phyloP scores from a whole-genome alignment of 495 filamentous ascomycete genomes.

The Penicillium crystallinum region DNA sequence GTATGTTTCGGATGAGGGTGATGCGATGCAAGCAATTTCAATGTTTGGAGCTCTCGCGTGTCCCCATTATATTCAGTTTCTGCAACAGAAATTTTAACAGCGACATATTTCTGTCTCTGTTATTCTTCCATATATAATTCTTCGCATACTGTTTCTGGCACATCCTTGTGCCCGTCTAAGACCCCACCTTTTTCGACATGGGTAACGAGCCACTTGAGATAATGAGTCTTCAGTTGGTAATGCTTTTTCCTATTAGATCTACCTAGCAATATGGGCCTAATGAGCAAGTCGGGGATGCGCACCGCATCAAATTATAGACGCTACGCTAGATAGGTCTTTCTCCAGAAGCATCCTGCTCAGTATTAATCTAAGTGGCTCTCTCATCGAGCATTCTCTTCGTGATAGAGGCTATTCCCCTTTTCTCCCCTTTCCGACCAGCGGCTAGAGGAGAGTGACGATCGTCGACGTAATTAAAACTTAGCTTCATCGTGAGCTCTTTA shows the following conservation, averaged over 20 bases:
- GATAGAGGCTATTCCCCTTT: constrained; percentile 18
- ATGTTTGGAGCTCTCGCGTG: constrained; percentile 21
- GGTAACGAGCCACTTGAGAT: constrained; percentile 18
- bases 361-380: constrained; percentile 9
- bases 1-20: constrained; percentile 19
- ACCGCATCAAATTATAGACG: constrained; percentile 29
- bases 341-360: constrained; percentile 19
- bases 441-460: constrained; percentile 1
- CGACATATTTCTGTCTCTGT: constrained; percentile 24
- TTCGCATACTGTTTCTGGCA: constrained; percentile 14
- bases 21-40: constrained; percentile 20
- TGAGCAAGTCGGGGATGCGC: constrained; percentile 16
- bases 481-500: constrained; percentile 16
- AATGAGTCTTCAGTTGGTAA: constrained; percentile 19
- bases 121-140: constrained; percentile 28
- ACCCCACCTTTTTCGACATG: constrained; percentile 16
- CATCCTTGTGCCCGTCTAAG: constrained; percentile 23
- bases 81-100: constrained; percentile 28
- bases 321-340: constrained; percentile 18
- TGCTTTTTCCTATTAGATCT: constrained; percentile 26
- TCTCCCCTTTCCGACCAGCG: constrained; percentile 11
- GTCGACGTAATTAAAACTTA: constrained; percentile 13
- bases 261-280: constrained; percentile 26
- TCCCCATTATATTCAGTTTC: constrained; percentile 11
- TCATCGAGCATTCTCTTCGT: not conserved